phyloP scores from a whole-genome alignment of 768 basidiomycete genomes.

The Ramaria rubella region DNA sequence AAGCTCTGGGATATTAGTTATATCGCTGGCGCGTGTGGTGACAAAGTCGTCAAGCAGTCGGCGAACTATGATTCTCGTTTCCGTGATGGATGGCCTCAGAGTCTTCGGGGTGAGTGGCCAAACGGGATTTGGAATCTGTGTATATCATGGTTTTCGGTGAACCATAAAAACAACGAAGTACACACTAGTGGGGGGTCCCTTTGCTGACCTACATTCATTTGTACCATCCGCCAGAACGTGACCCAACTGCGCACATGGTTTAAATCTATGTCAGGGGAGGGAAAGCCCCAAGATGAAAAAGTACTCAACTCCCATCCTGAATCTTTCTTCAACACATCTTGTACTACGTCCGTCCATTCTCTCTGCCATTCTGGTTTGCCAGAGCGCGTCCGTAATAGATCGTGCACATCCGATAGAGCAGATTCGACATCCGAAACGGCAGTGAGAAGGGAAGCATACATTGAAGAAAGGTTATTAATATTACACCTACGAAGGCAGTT shows the following conservation, averaged over 20 bases:
- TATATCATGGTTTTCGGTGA: neutral
- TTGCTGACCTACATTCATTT: neutral
- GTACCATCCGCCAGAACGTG: conserved; percentile 6
- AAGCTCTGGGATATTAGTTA: neutral
- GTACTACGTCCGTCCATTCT: conserved; percentile 13
- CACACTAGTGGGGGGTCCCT: neutral
- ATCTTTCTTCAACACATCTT: conserved; percentile 14
- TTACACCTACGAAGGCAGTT: conserved; percentile 10
- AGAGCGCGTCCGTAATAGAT: conserved; percentile 2
- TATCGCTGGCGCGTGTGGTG: neutral
- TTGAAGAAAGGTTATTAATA: conserved; percentile 14
- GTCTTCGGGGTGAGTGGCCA: neutral
- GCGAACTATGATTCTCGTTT: neutral
- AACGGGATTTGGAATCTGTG: neutral
- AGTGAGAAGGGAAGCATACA: conserved; percentile 12
- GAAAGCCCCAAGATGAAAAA: conserved; percentile 1
- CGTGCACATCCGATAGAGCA: conserved; percentile 15
- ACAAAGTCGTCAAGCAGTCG: neutral
- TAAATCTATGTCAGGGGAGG: neutral
- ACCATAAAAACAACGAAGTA: neutral
- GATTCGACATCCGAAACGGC: conserved; percentile 10
- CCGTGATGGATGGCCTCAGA: neutral
- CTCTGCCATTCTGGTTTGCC: conserved; percentile 10
- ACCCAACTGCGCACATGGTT: neutral
- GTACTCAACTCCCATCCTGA: conserved; percentile 14